Evolutionary conservation across 345 rosid genomes (phyloP).

Genomic region (Melastoma malabathricum): DNA sequence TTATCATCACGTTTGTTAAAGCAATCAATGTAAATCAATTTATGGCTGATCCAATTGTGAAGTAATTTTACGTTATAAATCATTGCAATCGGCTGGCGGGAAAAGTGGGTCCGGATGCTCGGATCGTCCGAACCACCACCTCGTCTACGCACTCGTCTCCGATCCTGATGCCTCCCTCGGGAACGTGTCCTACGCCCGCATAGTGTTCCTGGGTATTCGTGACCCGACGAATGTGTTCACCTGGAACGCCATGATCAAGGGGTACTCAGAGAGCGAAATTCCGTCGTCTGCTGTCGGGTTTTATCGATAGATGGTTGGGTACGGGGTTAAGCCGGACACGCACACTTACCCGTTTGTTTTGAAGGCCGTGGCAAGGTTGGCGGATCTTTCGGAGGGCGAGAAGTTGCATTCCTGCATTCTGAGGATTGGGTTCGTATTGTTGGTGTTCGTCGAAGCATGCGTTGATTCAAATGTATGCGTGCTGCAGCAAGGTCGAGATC

Average conservation of each 20-base stretch:
- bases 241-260: slow-evolving; percentile 77
- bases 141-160: no score
- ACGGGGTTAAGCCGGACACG: slow-evolving; percentile 45
- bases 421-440: slow-evolving; percentile 49
- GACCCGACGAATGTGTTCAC: no score
- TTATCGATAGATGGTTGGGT: slow-evolving; percentile 25
- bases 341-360: slow-evolving; percentile 81
- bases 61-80: no score
- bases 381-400: slow-evolving; percentile 33
- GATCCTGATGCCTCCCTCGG: no score
- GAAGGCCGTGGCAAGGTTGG: slow-evolving; percentile 51
- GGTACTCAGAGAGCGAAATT: slow-evolving; percentile 51
- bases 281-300: slow-evolving; percentile 42
- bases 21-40: no score
- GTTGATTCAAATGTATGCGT: slow-evolving; percentile 39
- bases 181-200: no score
- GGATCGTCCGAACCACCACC: no score
- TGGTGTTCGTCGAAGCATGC: slow-evolving; percentile 58
- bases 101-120: no score
- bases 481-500: slow-evolving; percentile 31
- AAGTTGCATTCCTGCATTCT: slow-evolving; percentile 34
- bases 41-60: no score
- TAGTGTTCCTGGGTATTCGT: no score
- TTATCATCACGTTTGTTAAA: no score
- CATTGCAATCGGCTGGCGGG: no score